Percentiles rank a stretch among this genome's conserved stretches.
Evolutionary conservation across 2,329 filamentous ascomycete genomes (phyloP).

Genomic region (Corniculantispora saksenae): DNA sequence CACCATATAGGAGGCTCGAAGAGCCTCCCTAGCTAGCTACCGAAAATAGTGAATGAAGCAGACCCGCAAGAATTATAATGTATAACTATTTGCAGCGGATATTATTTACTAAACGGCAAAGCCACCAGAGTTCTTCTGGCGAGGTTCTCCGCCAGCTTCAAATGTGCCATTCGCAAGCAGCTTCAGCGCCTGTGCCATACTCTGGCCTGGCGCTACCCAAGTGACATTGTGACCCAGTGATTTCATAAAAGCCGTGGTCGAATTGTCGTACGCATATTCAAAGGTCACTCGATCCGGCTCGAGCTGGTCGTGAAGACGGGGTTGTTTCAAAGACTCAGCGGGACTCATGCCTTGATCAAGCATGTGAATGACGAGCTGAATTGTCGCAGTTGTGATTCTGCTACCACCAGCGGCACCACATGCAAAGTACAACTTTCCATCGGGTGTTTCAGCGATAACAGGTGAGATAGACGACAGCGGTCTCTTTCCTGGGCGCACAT

Average conservation of each 20-base stretch:
- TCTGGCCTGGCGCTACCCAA: conserved; percentile 65
- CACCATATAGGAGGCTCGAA: too few relatives aligned
- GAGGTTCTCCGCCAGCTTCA: conserved; percentile 80
- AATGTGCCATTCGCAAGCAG: conserved; percentile 65
- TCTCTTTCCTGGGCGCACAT: conserved; percentile 72
- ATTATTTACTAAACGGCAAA: conserved; percentile 45
- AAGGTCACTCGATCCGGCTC: conserved; percentile 68
- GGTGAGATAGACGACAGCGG: conserved; percentile 78
- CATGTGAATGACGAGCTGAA: conserved; percentile 76
- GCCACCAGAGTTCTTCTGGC: conserved; percentile 73
- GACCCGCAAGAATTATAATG: too few relatives aligned
- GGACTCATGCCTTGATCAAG: conserved; percentile 67
- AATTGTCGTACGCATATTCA: conserved; percentile 72
- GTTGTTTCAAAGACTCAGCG: conserved; percentile 63
- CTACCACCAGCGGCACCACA: conserved; percentile 81
- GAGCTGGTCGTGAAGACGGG: conserved; percentile 81
- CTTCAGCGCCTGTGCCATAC: conserved; percentile 72
- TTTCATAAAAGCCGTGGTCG: conserved; percentile 66
- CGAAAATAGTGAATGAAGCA: too few relatives aligned
- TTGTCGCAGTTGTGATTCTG: conserved; percentile 78
- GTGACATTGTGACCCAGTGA: conserved; percentile 72
- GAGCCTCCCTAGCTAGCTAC: too few relatives aligned
- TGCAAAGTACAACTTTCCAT: conserved; percentile 69
- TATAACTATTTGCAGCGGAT: too few relatives aligned
- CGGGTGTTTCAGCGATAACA: conserved; percentile 70